Base-by-base conservation (phyloP, 2,329 filamentous ascomycete genomes). In the Nectriaceae sp. region DNA sequence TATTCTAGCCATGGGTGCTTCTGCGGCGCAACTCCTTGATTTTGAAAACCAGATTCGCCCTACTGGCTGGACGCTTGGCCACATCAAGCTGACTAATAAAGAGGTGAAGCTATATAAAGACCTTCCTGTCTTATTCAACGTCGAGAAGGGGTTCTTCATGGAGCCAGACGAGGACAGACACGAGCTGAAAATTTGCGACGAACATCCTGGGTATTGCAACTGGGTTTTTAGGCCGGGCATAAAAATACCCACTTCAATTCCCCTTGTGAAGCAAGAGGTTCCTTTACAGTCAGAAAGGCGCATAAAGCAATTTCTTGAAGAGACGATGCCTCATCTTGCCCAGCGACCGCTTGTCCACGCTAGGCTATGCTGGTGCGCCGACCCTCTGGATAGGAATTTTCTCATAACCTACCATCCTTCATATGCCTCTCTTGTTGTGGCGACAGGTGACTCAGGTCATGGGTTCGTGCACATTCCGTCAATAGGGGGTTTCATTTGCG, bases 11-110 rank as follows among this genome's bases (percentile, higher is more conserved):
- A 47, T 45, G 0, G 54, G 54, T 21, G 55, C 54, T 4, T 56
- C 51, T 11, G 53, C 48, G 5, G 41, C 51, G 11, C 22, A 42
- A 10, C 48, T 57, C 18, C 45, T 57, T 2, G 51, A 57, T 5
- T 56, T 57, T 29, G 55, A 56, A n/a, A 57, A 57, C 13, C 54
- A 57, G 20, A 46, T 57, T 11, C 51, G 55, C 0, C 54, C 55
- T 22, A 56, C 55, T 0, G 54, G 54, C 0, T 57, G 54, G 55
- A 56, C 54, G 0, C 18, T 57, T 0, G 54, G 54, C 1, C 55
- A 57, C 35, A 54, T 57, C 0, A 50, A 57, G 15, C 54, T 57
- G 51, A 54, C 54, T 0, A 35, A 41, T 0, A 41, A 54, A 13
- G 55, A 56, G 33, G 10, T 11, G 1, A 44, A 48, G 1, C 29